Conservation (phyloP, 768 basidiomycete species). For the Phlegmacium glaucopus region DNA sequence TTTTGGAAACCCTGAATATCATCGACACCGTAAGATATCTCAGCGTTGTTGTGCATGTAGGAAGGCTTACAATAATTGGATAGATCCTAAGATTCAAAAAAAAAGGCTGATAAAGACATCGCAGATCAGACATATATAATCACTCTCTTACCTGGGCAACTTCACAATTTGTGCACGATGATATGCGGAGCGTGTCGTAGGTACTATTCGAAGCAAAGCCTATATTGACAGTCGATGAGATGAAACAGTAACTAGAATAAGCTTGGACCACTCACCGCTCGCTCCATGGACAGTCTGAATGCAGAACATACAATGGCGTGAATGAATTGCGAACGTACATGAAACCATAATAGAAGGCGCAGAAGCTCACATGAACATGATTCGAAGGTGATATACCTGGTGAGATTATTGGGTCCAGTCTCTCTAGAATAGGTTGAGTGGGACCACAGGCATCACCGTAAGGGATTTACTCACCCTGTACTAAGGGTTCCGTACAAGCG, state of each 20-base stretch:
- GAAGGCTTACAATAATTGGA: slow-evolving; percentile 35
- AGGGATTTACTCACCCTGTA: slow-evolving; percentile 30
- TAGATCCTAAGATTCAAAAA: slow-evolving; percentile 24
- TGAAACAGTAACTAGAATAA: too few species aligned
- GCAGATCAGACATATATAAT: neutral
- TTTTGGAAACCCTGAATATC: slow-evolving; percentile 35
- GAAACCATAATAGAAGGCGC: too few species aligned
- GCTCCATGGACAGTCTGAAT: slow-evolving; percentile 36
- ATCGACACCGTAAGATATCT: too few species aligned
- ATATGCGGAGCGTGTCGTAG: slow-evolving; percentile 30
- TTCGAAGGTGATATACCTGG: slow-evolving; percentile 32
- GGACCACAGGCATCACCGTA: neutral
- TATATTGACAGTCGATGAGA: too few species aligned
- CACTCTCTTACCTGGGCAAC: slow-evolving; percentile 30
- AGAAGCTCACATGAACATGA: slow-evolving; percentile 40
- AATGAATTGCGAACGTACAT: too few species aligned
- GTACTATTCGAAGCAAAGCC: slow-evolving; percentile 33
- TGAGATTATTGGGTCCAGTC: slow-evolving; percentile 37
- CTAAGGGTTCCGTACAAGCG: slow-evolving; percentile 36
- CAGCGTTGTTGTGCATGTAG: neutral
- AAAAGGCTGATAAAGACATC: neutral
- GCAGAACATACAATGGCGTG: neutral
- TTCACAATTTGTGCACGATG: slow-evolving; percentile 35
- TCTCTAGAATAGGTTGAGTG: slow-evolving; percentile 17
- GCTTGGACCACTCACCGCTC: slow-evolving; percentile 34